phyloP scores from a whole-genome alignment of 106 monocot species.

The Dioscorea zingiberensis region DNA sequence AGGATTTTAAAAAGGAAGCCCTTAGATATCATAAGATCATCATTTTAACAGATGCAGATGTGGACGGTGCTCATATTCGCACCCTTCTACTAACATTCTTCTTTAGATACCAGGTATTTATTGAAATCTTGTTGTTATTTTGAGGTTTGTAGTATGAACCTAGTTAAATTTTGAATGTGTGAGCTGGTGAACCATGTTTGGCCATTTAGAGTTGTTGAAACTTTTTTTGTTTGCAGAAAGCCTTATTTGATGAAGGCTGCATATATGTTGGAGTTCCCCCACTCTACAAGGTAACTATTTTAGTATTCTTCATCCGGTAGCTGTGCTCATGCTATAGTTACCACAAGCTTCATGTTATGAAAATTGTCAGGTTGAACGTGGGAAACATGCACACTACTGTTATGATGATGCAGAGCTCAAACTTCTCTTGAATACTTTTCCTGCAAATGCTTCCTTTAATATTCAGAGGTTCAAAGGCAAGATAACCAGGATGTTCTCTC shows the following conservation, averaged over 20 bases:
- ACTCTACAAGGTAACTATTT: constrained; percentile 67
- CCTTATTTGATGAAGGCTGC: constrained; percentile 95
- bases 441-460: constrained; percentile 82
- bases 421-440: constrained; percentile 58
- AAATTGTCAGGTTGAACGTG: constrained; percentile 73
- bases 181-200: background rate
- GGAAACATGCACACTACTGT: constrained; percentile 84
- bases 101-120: constrained; percentile 94
- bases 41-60: constrained; percentile 99
- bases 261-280: constrained; percentile 98
- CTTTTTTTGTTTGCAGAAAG: constrained; percentile 54
- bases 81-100: constrained; percentile 98
- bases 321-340: background rate
- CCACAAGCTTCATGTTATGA: background rate
- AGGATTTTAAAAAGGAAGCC: constrained; percentile 88
- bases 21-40: constrained; percentile 98
- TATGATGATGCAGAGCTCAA: constrained; percentile 85
- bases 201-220: background rate
- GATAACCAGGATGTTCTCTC: background rate
- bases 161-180: background rate
- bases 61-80: constrained; percentile 97
- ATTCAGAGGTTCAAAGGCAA: constrained; percentile 98
- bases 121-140: background rate
- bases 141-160: background rate
- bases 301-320: background rate